Evolutionary conservation across 2,329 filamentous ascomycete species (phyloP).

Genomic region (Claviceps sp.): DNA sequence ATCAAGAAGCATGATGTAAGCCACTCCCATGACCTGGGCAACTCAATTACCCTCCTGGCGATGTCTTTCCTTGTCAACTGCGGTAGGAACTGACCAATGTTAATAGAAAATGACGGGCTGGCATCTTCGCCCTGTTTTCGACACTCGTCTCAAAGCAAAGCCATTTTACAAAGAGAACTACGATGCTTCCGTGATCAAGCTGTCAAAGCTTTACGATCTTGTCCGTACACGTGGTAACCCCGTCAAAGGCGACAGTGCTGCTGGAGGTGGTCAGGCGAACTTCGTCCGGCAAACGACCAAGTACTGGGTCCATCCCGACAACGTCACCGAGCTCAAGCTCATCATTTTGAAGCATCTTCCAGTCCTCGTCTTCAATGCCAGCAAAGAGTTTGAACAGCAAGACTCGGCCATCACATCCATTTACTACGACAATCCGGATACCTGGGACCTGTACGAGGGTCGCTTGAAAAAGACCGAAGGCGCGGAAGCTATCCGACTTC

Average conservation of each 20-base stretch:
- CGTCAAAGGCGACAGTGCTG: conserved; percentile 78
- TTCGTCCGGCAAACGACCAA: conserved; percentile 97
- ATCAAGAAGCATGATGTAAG: conserved; percentile 98
- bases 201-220: conserved; percentile 89
- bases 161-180: conserved; percentile 99
- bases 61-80: too few relatives aligned
- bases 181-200: conserved; percentile 84
- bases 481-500: conserved; percentile 85
- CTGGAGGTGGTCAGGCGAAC: conserved; percentile 84
- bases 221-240: conserved; percentile 89
- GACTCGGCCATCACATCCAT: conserved; percentile 96
- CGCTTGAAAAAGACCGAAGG: conserved; percentile 96
- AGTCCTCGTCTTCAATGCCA: conserved; percentile 92
- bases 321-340: conserved; percentile 95
- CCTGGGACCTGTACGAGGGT: conserved; percentile 87
- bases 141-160: conserved; percentile 83
- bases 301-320: conserved; percentile 98
- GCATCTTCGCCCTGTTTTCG: conserved; percentile 92
- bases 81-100: too few relatives aligned
- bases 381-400: conserved; percentile 83
- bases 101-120: conserved; percentile 79
- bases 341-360: conserved; percentile 96
- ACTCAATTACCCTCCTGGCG: neutral
- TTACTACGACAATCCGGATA: conserved; percentile 92
- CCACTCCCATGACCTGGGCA: neutral